Evolutionary conservation across 257 asterid genomes (phyloP), one percentile per base, ranked within the genome.

Genomic region (Ilex asprella): DNA sequence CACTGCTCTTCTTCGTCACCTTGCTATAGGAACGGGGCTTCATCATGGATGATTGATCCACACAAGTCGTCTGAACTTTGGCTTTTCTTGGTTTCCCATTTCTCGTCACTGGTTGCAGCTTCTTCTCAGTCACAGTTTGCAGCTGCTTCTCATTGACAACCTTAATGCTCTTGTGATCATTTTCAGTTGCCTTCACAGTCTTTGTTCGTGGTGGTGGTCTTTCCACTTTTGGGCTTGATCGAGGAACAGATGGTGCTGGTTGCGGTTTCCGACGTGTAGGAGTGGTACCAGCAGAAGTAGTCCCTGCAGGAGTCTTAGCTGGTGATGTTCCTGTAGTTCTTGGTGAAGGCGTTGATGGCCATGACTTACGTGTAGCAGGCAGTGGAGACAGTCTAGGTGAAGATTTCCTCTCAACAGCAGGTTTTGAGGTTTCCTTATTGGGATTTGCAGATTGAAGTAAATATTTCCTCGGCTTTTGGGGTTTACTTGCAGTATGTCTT

Each of bases 1-100:
- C 87, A 32, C 87, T 89, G 80, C 91, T 83, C 78, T 87, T 93
- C 88, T 80, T 93, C 76, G 96, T 75, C 16, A 73, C 89, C 82
- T 86, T 93, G 82, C 69, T 79, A 60, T 82, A 80, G 61, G 79
- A 65, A 70, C 82, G 82, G 66, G 96, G 89, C 72, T 84, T 87
- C 31, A 76, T 70, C 14, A 85, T 49, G 65, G 84, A 60, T 58
- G 83, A 73, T 74, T 80, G 71, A 67, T 75, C 83, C 64, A 70
- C 89, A 57, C 80, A 56, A 61, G 73, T 67, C 61, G 82, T 67
- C 66, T 72, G 82, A 67, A 74, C 75, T 71, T 83, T 86, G 70
- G 75, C 66, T 73, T 81, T 81, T n/a, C 75, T 61, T 15, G 80
- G 72, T 79, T 79, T 83, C 74, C 64, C 65, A 53, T 81, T 69